These are phyloP conservation scores for Notholithocarpus densiflorus DNA, from an alignment of 306 rosid species.

Conservation along the genomic window DNA sequence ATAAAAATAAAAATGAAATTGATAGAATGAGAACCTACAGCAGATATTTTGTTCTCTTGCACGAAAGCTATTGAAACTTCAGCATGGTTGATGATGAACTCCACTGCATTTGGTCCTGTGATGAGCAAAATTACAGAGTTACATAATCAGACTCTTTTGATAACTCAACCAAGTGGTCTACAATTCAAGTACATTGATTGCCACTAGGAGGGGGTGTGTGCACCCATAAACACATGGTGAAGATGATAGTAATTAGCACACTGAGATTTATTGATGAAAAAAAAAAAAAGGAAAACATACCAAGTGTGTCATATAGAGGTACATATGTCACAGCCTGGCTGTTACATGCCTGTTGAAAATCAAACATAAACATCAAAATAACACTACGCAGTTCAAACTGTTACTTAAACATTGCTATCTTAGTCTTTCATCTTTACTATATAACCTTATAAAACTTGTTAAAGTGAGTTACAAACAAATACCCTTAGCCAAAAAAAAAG, in stretches of 20 bases:
- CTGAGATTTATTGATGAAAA: background rate
- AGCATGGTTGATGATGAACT: constrained; percentile 84
- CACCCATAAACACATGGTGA: background rate
- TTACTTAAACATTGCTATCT: background rate
- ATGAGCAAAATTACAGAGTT: constrained; percentile 23
- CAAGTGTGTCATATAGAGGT: constrained; percentile 84
- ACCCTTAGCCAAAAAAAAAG: too few relatives aligned
- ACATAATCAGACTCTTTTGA: background rate
- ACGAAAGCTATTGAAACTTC: constrained; percentile 89
- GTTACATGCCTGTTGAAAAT: constrained; percentile 69
- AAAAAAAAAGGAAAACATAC: constrained; percentile 33
- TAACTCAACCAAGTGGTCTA: background rate
- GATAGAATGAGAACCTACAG: constrained; percentile 51
- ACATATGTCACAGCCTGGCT: constrained; percentile 69
- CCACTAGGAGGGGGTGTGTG: background rate
- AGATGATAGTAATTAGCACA: constrained; percentile 2
- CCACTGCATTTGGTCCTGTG: constrained; percentile 91
- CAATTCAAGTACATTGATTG: background rate
- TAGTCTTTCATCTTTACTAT: background rate
- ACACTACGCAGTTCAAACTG: background rate
- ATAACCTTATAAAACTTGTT: background rate
- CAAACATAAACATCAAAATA: background rate
- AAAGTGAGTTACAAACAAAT: background rate
- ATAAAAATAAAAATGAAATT: background rate
- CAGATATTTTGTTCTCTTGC: constrained; percentile 77